Conservation (phyloP, 345 rosid species). For the Acer campestre region DNA sequence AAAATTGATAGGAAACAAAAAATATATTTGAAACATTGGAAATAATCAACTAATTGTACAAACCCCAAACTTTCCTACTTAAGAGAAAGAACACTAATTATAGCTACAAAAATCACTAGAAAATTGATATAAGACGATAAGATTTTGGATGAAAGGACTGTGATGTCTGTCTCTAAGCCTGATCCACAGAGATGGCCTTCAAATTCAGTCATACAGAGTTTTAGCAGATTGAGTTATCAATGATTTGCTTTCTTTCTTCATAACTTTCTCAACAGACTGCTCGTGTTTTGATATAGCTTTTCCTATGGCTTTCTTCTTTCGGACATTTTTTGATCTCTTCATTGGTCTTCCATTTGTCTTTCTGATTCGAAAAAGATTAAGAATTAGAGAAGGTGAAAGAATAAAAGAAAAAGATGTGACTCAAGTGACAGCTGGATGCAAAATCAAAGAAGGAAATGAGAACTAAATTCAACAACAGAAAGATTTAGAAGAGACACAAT, state of each 20-base stretch:
- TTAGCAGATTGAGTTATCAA: constrained; percentile 48
- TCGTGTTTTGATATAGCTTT: constrained; percentile 50
- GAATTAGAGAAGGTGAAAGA: not conserved
- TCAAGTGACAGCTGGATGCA: not conserved
- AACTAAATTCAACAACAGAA: not conserved
- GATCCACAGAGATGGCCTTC: not conserved
- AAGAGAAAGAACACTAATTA: not conserved
- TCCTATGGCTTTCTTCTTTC: constrained; percentile 46
- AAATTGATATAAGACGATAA: not conserved
- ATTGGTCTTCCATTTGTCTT: constrained; percentile 63
- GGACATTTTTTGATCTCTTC: constrained; percentile 58
- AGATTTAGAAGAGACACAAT: not conserved
- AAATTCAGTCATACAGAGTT: constrained; percentile 38
- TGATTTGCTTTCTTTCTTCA: constrained; percentile 40
- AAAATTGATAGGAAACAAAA: not conserved
- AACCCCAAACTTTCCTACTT: not conserved
- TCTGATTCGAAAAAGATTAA: constrained; percentile 32
- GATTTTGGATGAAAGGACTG: not conserved
- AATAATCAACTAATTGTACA: not conserved
- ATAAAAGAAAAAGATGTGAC: not conserved
- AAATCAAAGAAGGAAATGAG: not conserved
- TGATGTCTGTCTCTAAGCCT: not conserved
- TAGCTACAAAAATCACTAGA: not conserved
- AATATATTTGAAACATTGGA: too few relatives aligned
- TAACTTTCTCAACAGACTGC: constrained; percentile 36